These are phyloP conservation scores for Golubevia pallescens DNA, from an alignment of 1,284 basidiomycete species.

Conservation along the genomic window DNA sequence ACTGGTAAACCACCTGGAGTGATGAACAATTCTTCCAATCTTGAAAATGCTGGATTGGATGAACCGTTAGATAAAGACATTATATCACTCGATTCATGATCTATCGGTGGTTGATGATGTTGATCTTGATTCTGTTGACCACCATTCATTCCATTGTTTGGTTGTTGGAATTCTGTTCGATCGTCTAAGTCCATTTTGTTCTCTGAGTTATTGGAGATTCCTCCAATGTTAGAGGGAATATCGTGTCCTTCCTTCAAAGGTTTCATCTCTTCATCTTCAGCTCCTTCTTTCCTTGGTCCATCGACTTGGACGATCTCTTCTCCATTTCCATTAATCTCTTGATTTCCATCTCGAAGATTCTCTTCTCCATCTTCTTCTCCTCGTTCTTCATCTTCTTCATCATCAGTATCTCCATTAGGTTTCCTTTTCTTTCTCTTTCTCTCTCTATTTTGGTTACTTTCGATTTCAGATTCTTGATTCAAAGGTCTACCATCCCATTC, in stretches of 20 bases:
- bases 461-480: not conserved
- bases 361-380: not conserved
- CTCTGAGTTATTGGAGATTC: no score
- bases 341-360: not conserved
- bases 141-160: not conserved
- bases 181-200: no score
- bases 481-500: slow-evolving; percentile 10
- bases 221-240: no score
- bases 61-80: not conserved
- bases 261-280: slow-evolving; percentile 2
- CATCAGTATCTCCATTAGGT: not conserved
- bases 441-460: not conserved
- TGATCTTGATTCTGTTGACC: not conserved
- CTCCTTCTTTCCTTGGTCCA: slow-evolving; percentile 4
- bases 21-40: slow-evolving; percentile 54
- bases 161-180: not conserved
- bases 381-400: not conserved
- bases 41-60: slow-evolving; percentile 44
- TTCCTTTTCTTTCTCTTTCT: slow-evolving; percentile 1
- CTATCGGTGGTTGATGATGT: not conserved
- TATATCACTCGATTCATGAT: not conserved
- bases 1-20: slow-evolving; percentile 46
- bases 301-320: not conserved
- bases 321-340: not conserved
- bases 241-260: not conserved